Conservation (phyloP, 352 stramenopile species). For the Elongisporangium prolatum region DNA sequence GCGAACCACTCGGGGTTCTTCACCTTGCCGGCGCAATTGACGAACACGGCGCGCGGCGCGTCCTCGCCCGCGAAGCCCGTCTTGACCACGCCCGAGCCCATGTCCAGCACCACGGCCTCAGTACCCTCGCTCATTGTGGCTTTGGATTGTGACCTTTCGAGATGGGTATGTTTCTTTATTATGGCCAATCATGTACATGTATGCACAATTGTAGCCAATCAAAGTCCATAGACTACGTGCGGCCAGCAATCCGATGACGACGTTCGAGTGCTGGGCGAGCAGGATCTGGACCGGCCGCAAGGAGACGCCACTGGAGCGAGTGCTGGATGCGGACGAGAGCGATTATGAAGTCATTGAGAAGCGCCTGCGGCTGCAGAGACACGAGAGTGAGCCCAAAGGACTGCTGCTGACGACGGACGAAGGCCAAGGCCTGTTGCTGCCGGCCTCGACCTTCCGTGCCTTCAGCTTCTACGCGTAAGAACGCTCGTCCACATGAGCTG, state of each 20-base stretch:
- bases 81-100: conserved; percentile 52
- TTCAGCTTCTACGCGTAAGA: conserved; percentile 38
- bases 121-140: conserved; percentile 16
- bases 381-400: conserved; percentile 5
- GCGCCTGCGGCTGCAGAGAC: conserved; percentile 18
- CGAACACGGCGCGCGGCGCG: conserved; percentile 67
- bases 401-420: conserved; percentile 2
- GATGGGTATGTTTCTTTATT: too few relatives aligned
- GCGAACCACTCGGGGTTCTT: conserved; percentile 84
- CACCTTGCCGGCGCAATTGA: conserved; percentile 52
- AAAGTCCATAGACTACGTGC: neutral
- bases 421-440: conserved; percentile 22
- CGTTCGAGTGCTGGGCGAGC: conserved; percentile 29
- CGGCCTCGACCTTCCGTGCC: conserved; percentile 18
- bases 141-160: conserved; percentile 23
- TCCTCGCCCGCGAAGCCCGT: conserved; percentile 85
- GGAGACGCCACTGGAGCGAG: conserved; percentile 17
- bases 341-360: conserved; percentile 17
- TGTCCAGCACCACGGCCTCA: conserved; percentile 85
- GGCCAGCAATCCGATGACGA: neutral
- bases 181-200: neutral
- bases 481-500: neutral
- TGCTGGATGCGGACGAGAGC: conserved; percentile 22
- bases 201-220: conserved; percentile 17
- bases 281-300: conserved; percentile 38